These are phyloP conservation scores for Erysimum cheiri DNA, from an alignment of 441 rosid species.

Conservation along the genomic window DNA sequence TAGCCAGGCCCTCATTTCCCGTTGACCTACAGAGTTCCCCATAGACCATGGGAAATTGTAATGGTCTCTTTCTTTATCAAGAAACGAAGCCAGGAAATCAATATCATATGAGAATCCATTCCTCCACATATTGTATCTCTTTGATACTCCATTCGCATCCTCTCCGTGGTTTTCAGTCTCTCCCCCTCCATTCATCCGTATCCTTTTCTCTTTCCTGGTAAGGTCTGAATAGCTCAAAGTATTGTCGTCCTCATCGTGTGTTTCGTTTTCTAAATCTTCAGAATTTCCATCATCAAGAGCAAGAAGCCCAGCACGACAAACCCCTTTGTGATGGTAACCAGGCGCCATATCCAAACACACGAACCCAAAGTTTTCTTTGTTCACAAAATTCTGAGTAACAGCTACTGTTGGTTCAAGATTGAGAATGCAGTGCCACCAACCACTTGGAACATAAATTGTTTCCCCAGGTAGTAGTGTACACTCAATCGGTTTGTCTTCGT, in stretches of 20 bases:
- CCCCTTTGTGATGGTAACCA: constrained; percentile 95
- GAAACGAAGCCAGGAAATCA: constrained; percentile 64
- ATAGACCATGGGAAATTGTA: constrained; percentile 87
- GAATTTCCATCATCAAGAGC: constrained; percentile 68
- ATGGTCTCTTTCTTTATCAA: constrained; percentile 89
- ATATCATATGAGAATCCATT: constrained; percentile 75
- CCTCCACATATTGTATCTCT: constrained; percentile 61
- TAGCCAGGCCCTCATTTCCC: constrained; percentile 97
- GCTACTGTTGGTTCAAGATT: constrained; percentile 92
- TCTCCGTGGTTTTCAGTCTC: constrained; percentile 48
- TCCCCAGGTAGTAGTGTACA: constrained; percentile 96
- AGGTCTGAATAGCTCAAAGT: constrained; percentile 60
- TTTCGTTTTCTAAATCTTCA: constrained; percentile 48
- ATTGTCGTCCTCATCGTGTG: constrained; percentile 44
- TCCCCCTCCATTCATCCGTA: constrained; percentile 48
- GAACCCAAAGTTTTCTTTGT: constrained; percentile 81
- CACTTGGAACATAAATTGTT: constrained; percentile 95
- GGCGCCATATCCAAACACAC: constrained; percentile 98
- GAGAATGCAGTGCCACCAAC: constrained; percentile 99
- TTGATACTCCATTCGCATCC: constrained; percentile 47
- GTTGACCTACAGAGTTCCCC: constrained; percentile 88
- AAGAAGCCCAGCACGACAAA: constrained; percentile 91
- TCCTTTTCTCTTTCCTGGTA: constrained; percentile 85
- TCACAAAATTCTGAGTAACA: constrained; percentile 93
- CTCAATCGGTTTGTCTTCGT: constrained; percentile 93